Conservation (phyloP, 345 rosid genomes). For the Populus davidiana region DNA sequence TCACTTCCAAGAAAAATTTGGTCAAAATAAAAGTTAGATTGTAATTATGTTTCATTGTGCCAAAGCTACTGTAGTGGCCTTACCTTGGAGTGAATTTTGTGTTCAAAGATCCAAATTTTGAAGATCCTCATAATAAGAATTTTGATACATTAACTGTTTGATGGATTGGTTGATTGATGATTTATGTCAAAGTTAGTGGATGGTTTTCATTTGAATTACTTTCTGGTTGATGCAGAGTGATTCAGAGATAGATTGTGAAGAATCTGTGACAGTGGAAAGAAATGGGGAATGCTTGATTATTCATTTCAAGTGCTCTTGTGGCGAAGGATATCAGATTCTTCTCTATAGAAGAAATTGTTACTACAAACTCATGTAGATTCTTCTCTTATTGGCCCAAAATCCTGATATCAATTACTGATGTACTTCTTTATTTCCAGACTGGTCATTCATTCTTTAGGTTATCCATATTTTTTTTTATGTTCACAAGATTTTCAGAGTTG, state of each 20-base stretch:
- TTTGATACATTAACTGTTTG: not conserved
- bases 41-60: not conserved
- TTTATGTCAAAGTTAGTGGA: too few species aligned
- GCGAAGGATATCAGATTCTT: conserved; percentile 45
- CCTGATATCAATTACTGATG: not conserved
- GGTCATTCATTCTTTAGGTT: not conserved
- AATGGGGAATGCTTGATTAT: conserved; percentile 34
- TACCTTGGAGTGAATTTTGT: not conserved
- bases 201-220: not conserved
- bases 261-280: conserved; percentile 45
- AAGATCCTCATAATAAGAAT: not conserved
- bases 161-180: not conserved
- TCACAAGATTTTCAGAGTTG: not conserved
- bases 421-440: not conserved
- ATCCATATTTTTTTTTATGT: not conserved
- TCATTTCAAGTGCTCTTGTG: conserved; percentile 45
- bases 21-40: not conserved
- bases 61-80: not conserved
- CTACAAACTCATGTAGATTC: conserved; percentile 48
- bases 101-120: not conserved
- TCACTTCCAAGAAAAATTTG: not conserved
- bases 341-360: conserved; percentile 36
- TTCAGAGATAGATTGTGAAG: conserved; percentile 26
- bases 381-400: not conserved
- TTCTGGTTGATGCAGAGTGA: conserved; percentile 13